Evolutionary conservation across 495 filamentous ascomycete species (phyloP).

Genomic region (Penicillium antarcticum): DNA sequence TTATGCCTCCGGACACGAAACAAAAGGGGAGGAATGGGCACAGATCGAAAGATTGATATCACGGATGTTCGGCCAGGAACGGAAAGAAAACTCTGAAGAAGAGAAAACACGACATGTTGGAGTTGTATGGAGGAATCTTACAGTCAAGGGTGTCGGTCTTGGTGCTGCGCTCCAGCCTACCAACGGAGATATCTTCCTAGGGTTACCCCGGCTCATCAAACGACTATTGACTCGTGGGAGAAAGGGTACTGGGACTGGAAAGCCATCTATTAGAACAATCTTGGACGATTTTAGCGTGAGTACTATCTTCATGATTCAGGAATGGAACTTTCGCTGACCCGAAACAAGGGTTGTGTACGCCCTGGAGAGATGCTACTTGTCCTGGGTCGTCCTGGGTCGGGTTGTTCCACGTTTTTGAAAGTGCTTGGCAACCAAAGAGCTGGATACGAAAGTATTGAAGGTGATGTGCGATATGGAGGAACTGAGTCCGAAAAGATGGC

Average conservation of each 20-base stretch:
- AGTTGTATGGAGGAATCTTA: slow-evolving; percentile 58
- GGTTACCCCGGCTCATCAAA: slow-evolving; percentile 50
- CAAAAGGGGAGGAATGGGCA: slow-evolving; percentile 48
- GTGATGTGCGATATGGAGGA: slow-evolving; percentile 64
- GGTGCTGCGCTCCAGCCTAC: slow-evolving; percentile 65
- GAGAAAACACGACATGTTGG: slow-evolving; percentile 59
- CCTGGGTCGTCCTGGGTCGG: slow-evolving; percentile 66
- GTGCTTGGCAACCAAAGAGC: slow-evolving; percentile 62
- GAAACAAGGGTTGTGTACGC: slow-evolving; percentile 39
- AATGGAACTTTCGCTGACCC: slow-evolving; percentile 26
- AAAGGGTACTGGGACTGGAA: slow-evolving; percentile 40
- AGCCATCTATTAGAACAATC: slow-evolving; percentile 57
- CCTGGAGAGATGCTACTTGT: slow-evolving; percentile 58
- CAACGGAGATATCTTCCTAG: slow-evolving; percentile 61
- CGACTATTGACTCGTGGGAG: slow-evolving; percentile 39
- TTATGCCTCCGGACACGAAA: slow-evolving; percentile 27
- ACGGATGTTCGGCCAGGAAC: slow-evolving; percentile 59
- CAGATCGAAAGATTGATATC: slow-evolving; percentile 61
- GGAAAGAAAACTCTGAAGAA: slow-evolving; percentile 62
- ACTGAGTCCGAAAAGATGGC: slow-evolving; percentile 57
- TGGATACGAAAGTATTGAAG: slow-evolving; percentile 59
- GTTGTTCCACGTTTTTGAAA: slow-evolving; percentile 72
- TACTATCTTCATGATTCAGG: slow-evolving; percentile 35
- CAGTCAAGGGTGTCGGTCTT: slow-evolving; percentile 63
- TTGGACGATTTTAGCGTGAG: slow-evolving; percentile 57